Evolutionary conservation across 1,284 basidiomycete species (phyloP), one percentile per base, ranked within the genome.

Genomic region (Melampsora larici-populina): DNA sequence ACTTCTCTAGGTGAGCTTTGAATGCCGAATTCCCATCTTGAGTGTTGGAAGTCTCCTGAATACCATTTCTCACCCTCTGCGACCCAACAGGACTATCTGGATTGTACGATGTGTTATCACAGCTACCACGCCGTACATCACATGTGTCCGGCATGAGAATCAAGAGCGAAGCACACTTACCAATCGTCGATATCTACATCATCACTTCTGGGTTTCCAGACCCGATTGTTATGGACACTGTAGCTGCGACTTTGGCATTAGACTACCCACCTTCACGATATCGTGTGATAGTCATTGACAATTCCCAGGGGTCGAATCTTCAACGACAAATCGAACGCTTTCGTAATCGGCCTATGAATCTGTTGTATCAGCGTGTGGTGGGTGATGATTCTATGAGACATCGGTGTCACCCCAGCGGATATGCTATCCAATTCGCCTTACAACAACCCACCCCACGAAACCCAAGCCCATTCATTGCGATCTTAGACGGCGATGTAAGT

Each of bases 241-340:
- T 80, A 36, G 78, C 81, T 36, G 81, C 82, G 18, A 80, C 81
- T 31, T 80, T 81, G 8, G 79, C 80, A 21, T 80, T 82, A 63
- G 82, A 82, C 74, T 82, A 82, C 78, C 81, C 82, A 17, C 68
- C 81, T 26, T 81, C 82, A 78, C 80, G 81, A 15, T 81, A 80
- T 73, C 80, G 81, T 46, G 81, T 82, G 48, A 79, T 82, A 70
- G 81, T 82, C 21, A 79, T 82, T 71, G 82, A 82, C 74, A 79
- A 81, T 24, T 78, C 78, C 36, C 78, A 69, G 15, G 80, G 79
- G 0, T 58, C 70, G 18, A 78, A 63, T 17, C 79, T 82, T 65
- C 71, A 81, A 51, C 72, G 74, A 40, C 72, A 76, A 48, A 64
- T 82, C 24, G 40, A 68, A 21, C 76, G 79, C 13, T 81, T 82